Percentiles rank a stretch among this genome's conserved stretches.
Conservation (phyloP, 2,329 filamentous ascomycete species). For the Exutisphaerella laricina region DNA sequence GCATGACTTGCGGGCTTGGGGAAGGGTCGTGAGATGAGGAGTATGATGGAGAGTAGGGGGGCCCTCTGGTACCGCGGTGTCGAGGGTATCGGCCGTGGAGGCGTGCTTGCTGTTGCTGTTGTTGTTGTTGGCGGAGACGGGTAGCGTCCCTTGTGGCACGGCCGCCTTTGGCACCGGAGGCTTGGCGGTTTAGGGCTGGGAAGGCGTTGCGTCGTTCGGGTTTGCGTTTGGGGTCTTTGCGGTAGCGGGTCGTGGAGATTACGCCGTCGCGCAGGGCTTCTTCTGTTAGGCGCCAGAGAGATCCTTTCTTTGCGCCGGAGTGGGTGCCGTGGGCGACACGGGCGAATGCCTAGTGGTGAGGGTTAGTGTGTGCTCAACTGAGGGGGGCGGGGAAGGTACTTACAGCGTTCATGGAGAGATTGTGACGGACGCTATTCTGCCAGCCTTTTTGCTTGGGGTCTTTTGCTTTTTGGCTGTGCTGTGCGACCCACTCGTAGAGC, state of each 20-base stretch:
- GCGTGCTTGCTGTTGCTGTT: constrained; percentile 9
- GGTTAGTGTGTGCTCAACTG: constrained; percentile 8
- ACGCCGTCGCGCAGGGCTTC: constrained; percentile 67
- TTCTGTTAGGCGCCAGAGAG: constrained; percentile 69
- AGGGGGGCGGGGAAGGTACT: constrained; percentile 31
- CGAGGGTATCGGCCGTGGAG: too few relatives aligned
- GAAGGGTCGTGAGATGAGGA: too few relatives aligned
- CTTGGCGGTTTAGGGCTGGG: constrained; percentile 38
- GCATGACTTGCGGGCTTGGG: constrained; percentile 3
- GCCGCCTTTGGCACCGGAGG: constrained; percentile 43
- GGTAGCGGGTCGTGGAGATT: constrained; percentile 69
- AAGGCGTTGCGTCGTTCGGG: constrained; percentile 20
- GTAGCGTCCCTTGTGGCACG: constrained; percentile 35
- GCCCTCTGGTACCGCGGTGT: constrained; percentile 4
- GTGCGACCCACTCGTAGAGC: constrained; percentile 84
- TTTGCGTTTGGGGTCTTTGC: constrained; percentile 44
- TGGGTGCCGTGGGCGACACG: constrained; percentile 42
- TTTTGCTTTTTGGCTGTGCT: constrained; percentile 71
- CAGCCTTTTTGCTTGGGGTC: constrained; percentile 59
- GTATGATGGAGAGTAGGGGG: constrained; percentile 13
- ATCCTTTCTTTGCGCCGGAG: constrained; percentile 57
- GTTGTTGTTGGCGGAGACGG: constrained; percentile 20
- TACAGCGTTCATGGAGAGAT: constrained; percentile 93
- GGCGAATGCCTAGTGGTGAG: constrained; percentile 47
- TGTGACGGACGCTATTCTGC: constrained; percentile 95